Base-by-base conservation (phyloP, 2,329 filamentous ascomycete genomes). In the Leptographium lundbergii region DNA sequence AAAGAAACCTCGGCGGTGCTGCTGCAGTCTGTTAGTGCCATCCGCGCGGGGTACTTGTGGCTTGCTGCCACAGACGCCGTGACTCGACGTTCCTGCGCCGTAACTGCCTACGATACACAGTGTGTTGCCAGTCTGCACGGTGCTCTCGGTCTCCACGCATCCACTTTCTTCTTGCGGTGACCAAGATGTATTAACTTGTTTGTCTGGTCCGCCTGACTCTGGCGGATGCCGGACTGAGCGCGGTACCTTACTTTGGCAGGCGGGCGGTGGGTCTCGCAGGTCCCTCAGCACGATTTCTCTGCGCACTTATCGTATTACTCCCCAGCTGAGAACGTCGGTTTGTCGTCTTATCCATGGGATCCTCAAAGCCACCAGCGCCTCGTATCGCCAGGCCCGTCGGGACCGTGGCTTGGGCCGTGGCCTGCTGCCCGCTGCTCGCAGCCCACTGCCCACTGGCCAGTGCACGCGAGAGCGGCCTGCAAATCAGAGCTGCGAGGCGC, bases 201-300 rank as follows among this genome's bases (percentile, higher is more conserved):
- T 19, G 11, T 53, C 29, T 34, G 27, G 54, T 56, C 54, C 54
- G 25, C 54, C 54, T 56, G 54, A 56, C 54, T 47, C 19, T 17
- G 48, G 42, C 54, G n/a, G 42, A 47, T 56, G 54, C 22, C 36
- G 36, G 47, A 47, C 36, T 32, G 27, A 10, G 25, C 25, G 36
- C 25, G 36, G 55, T 57, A 57, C 55, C 55, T 57, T 50, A 50
- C 55, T 50, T 56, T 36, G 54, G 39, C 54, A 55, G 54, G 25
- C 39, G 27, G 17, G 45, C 14, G 54, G 54, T 45, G 27, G 25
- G 11, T 24, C 29, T 48, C 10, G 2, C 45, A 34, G 51, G 39
- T 34, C 32, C 17, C 27, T 27, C 27, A 22, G 39, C 42, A 24
- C 25, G 54, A 34, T 47, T 32, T 19, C 25, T 51, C 48, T 51